Evolutionary conservation across 2,329 filamentous ascomycete species (phyloP).

Genomic region (Cladophialophora bantiana): DNA sequence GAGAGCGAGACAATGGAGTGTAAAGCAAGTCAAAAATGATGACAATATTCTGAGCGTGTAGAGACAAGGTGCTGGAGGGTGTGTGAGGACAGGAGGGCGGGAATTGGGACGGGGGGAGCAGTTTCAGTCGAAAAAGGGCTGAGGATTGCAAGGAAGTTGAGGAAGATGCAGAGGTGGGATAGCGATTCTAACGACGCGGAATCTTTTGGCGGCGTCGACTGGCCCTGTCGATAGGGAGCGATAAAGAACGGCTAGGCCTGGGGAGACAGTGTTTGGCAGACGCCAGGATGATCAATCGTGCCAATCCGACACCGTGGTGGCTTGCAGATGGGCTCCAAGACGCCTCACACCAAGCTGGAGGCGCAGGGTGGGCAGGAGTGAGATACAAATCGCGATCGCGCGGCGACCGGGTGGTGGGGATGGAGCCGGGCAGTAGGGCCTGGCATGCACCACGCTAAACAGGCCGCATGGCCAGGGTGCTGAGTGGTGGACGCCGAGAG

Average conservation of each 20-base stretch:
- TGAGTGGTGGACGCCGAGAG: conserved; percentile 18
- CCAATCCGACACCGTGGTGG: conserved; percentile 39
- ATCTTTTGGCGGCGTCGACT: conserved; percentile 40
- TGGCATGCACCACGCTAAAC: conserved; percentile 28
- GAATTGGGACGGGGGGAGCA: conserved; percentile 10
- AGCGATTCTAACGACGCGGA: conserved; percentile 31
- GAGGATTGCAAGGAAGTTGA: conserved; percentile 19
- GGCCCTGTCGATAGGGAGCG: conserved; percentile 38
- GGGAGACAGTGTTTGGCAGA: conserved; percentile 34
- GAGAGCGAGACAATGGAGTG: conserved; percentile 9
- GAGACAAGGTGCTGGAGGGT: conserved; percentile 5
- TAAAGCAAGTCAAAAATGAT: conserved; percentile 9
- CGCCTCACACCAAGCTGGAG: conserved; percentile 31
- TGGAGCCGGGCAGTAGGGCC: conserved; percentile 19
- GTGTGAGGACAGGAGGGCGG: conserved; percentile 6
- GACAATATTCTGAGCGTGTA: conserved; percentile 1
- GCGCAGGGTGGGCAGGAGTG: conserved; percentile 35
- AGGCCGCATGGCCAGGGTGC: conserved; percentile 28
- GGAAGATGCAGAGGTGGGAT: conserved; percentile 30
- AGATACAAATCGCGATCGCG: conserved; percentile 39
- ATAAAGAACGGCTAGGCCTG: conserved; percentile 37
- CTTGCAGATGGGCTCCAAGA: conserved; percentile 37
- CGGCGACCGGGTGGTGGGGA: conserved; percentile 36
- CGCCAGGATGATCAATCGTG: conserved; percentile 38
- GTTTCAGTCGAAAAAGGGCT: conserved; percentile 21